A percentile compares a stretch with the other conserved stretches of the same genome.
phyloP scores from a whole-genome alignment of 192 early-diverging fungal genomes.

The Mortierella antarctica region DNA sequence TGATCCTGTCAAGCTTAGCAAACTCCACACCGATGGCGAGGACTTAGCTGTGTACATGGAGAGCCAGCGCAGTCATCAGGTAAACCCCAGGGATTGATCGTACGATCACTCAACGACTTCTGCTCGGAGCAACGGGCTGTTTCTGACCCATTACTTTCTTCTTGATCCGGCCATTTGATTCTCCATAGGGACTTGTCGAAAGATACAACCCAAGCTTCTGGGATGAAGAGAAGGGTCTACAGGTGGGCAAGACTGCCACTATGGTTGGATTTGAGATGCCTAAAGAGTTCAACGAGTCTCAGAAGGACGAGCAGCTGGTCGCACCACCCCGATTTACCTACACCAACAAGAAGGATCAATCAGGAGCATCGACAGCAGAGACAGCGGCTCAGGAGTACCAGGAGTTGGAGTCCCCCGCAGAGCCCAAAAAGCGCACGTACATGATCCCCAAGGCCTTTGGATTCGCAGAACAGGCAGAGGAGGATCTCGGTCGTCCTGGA shows the following conservation, averaged over 20 bases:
- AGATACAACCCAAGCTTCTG: slow-evolving; percentile 51
- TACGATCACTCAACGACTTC: background rate
- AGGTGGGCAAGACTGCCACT: slow-evolving; percentile 50
- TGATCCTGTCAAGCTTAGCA: slow-evolving; percentile 31
- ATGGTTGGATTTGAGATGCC: slow-evolving; percentile 55
- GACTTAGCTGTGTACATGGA: slow-evolving; percentile 42
- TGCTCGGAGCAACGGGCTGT: background rate
- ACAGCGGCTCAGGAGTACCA: slow-evolving; percentile 10
- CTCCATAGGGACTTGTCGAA: slow-evolving; percentile 38
- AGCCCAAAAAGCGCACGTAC: slow-evolving; percentile 49
- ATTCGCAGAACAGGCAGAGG: slow-evolving; percentile 38
- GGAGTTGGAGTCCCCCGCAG: slow-evolving; percentile 25
- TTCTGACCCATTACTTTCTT: background rate
- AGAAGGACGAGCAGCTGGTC: slow-evolving; percentile 19
- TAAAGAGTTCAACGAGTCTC: slow-evolving; percentile 20
- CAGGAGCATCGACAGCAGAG: slow-evolving; percentile 1
- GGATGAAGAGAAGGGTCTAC: slow-evolving; percentile 52
- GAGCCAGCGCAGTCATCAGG: slow-evolving; percentile 45
- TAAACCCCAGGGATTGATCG: background rate
- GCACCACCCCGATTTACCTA: slow-evolving; percentile 28
- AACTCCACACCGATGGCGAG: slow-evolving; percentile 34
- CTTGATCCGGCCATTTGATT: background rate
- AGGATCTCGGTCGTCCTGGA: slow-evolving; percentile 47
- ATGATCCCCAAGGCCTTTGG: slow-evolving; percentile 53
- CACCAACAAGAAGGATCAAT: slow-evolving; percentile 10